Base-by-base conservation (phyloP, 371 early-diverging fungal species). In the Mucor plumbeus region DNA sequence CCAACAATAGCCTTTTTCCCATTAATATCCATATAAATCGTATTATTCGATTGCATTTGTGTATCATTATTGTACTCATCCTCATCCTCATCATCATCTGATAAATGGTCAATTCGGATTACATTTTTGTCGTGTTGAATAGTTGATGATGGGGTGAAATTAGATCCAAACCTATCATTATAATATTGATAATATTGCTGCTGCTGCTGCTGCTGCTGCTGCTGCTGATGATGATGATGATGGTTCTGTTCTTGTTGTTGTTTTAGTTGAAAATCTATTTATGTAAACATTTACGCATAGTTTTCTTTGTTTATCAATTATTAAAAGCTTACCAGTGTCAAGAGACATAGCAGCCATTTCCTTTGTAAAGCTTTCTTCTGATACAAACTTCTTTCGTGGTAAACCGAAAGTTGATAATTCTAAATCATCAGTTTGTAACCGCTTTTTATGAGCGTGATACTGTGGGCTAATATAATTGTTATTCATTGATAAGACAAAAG, bases 311-410 rank as follows among this genome's bases (percentile, higher is more conserved):
- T 15, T 44, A 4, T 26, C 26, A 26, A 26, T 1, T 26, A 26
- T 26, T 26, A 26, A 17, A 50, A 9, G 17, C 31, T 61, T 48
- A 47, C 48, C 35, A 36, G 68, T 21, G 9, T 72, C 40, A 17
- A 72, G 43, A 31, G 68, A 61, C 72, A 72, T 72, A 15, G 72
- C 72, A 4, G 72, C 72, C 72, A 72, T 68, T 19, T 72, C 72
- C 10, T 44, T 68, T 55, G 72, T 68, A 61, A 72, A 68, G 53
- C 59, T 72, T 33, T 72, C 72, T 68, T 72, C 72, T 8, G 68
- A 72, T 4, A 72, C 62, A 54, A 72, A 72, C 35, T 54, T 72
- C 39, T 72, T 72, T 61, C 65, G 55, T 4, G 72, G 68, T 31
- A 66, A 35, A 15, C 57, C 63, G 13, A 48, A 44, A 5, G 47